Conservation (phyloP, 2,329 filamentous ascomycete species). For the Cladophialophora yegresii region DNA sequence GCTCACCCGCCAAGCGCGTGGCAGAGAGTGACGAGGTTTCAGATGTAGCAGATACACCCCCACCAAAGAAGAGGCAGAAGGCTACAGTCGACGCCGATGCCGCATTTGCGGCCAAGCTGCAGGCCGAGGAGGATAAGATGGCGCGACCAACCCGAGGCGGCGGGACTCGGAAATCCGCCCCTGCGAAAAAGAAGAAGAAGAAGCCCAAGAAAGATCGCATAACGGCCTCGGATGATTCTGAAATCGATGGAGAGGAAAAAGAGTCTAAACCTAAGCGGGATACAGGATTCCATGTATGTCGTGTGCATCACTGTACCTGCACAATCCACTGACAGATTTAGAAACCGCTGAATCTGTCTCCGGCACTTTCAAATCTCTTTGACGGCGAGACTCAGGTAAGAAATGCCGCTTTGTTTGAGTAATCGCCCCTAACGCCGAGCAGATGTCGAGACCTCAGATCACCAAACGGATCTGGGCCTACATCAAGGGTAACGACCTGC, state of each 20-base stretch:
- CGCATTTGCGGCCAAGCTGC: slow-evolving; percentile 79
- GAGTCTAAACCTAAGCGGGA: slow-evolving; percentile 70
- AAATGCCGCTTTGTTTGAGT: slow-evolving; percentile 30
- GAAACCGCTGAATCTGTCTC: slow-evolving; percentile 52
- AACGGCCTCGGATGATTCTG: slow-evolving; percentile 67
- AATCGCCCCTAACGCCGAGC: slow-evolving; percentile 6
- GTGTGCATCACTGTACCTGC: slow-evolving; percentile 13
- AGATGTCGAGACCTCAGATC: slow-evolving; percentile 91
- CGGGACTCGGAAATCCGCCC: slow-evolving; percentile 58
- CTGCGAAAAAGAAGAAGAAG: slow-evolving; percentile 65
- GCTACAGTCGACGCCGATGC: slow-evolving; percentile 79
- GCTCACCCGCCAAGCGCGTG: slow-evolving; percentile 47
- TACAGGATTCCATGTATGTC: slow-evolving; percentile 79
- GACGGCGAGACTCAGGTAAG: slow-evolving; percentile 49
- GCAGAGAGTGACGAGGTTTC: slow-evolving; percentile 47
- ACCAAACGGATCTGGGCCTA: slow-evolving; percentile 97
- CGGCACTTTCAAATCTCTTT: slow-evolving; percentile 49
- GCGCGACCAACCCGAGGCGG: slow-evolving; percentile 76
- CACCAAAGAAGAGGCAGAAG: slow-evolving; percentile 62
- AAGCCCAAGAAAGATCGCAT: slow-evolving; percentile 53
- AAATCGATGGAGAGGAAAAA: slow-evolving; percentile 64
- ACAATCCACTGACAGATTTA: slow-evolving; percentile 31
- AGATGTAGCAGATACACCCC: slow-evolving; percentile 44
- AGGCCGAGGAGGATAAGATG: slow-evolving; percentile 84
- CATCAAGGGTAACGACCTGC: slow-evolving; percentile 83